A percentile compares a stretch with the other conserved stretches of the same genome.
phyloP scores from a whole-genome alignment of 345 rosid species.

The Clarkia xantiana region DNA sequence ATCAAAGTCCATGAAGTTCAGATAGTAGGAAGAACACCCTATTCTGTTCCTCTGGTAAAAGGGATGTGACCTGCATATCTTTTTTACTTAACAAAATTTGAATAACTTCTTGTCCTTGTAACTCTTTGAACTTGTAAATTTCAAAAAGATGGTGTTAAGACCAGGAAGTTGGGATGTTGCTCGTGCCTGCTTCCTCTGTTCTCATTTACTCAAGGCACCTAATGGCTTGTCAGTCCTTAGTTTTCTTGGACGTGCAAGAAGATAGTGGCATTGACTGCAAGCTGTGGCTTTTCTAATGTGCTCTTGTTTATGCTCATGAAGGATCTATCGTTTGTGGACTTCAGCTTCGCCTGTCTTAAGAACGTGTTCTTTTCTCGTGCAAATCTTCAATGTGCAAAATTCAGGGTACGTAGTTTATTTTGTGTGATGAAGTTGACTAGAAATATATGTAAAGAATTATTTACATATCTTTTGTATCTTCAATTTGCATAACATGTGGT shows the following conservation, averaged over 20 bases:
- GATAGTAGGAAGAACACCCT: too few species aligned
- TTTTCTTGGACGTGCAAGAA: background rate
- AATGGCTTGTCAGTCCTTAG: background rate
- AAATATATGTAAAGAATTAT: background rate
- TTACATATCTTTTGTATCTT: too few species aligned
- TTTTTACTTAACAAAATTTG: too few species aligned
- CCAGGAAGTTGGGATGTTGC: too few species aligned
- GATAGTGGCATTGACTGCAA: background rate
- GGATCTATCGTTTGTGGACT: slow-evolving; percentile 79
- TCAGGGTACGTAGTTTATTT: slow-evolving; percentile 38
- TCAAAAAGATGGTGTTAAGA: too few species aligned
- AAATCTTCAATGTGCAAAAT: slow-evolving; percentile 73
- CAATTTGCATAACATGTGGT: background rate
- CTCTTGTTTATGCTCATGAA: slow-evolving; percentile 15
- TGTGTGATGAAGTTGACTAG: background rate
- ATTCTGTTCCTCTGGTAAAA: too few species aligned
- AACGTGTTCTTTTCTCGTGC: slow-evolving; percentile 88
- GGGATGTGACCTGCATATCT: too few species aligned
- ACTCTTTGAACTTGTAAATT: too few species aligned
- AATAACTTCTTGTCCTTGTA: too few species aligned
- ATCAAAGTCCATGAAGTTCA: too few species aligned
- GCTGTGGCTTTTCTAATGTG: background rate
- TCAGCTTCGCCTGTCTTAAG: slow-evolving; percentile 74
- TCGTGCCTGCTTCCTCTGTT: too few species aligned
- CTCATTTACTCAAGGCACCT: background rate